Conservation (phyloP, 2,329 filamentous ascomycete species). For the Phyllosticta citriasiana region DNA sequence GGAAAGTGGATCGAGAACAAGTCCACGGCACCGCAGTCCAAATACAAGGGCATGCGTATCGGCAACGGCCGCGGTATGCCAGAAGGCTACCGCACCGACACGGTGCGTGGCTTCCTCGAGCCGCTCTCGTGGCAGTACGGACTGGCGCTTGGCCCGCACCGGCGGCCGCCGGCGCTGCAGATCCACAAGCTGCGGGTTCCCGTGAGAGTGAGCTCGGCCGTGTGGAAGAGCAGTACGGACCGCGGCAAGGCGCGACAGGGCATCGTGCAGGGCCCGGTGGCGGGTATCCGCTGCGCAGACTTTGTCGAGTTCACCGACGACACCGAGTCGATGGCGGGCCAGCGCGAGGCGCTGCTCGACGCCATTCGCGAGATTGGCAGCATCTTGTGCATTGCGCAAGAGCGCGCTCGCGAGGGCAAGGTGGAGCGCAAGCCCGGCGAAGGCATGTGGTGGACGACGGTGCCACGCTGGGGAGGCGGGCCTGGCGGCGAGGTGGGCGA, state of each 20-base stretch:
- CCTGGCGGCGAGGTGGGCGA: constrained; percentile 35
- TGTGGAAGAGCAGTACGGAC: constrained; percentile 45
- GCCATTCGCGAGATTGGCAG: constrained; percentile 48
- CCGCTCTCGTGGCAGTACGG: constrained; percentile 49
- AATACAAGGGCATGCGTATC: constrained; percentile 51
- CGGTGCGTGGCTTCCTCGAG: constrained; percentile 47
- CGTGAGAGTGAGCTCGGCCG: constrained; percentile 45
- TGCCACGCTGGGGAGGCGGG: constrained; percentile 48
- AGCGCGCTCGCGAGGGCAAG: constrained; percentile 47
- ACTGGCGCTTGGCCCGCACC: constrained; percentile 40
- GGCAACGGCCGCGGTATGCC: constrained; percentile 50
- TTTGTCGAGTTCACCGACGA: constrained; percentile 40
- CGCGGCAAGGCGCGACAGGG: constrained; percentile 42
- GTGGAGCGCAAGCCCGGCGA: constrained; percentile 41
- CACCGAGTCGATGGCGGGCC: constrained; percentile 15
- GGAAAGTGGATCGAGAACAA: constrained; percentile 16
- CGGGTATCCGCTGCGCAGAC: constrained; percentile 45
- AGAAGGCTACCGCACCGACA: constrained; percentile 46
- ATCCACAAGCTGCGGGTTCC: constrained; percentile 45
- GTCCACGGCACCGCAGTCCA: not conserved
- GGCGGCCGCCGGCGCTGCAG: constrained; percentile 36
- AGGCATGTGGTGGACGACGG: constrained; percentile 51
- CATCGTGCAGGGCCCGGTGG: constrained; percentile 47
- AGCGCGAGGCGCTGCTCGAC: constrained; percentile 37
- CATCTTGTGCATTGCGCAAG: constrained; percentile 49